Percentiles rank a stretch among this genome's conserved stretches.
phyloP scores from a whole-genome alignment of 1,284 basidiomycete species.

The Pyrrhoderma noxium region DNA sequence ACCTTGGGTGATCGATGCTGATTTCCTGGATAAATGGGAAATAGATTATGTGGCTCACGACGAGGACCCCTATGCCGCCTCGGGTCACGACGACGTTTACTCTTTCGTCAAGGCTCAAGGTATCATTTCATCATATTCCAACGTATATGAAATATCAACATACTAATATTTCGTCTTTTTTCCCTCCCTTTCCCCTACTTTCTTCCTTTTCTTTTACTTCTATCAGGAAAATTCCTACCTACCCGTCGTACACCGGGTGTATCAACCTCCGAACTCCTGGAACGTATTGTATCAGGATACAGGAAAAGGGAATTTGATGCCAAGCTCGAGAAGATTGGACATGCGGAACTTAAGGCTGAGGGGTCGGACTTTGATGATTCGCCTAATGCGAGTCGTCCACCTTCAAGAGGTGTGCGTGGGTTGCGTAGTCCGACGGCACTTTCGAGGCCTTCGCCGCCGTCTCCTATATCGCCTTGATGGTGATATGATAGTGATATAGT shows the following conservation, averaged over 20 bases:
- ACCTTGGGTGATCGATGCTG: constrained; percentile 86
- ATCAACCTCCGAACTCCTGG: constrained; percentile 88
- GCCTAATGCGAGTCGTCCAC: constrained; percentile 11
- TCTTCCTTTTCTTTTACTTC: neutral
- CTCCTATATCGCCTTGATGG: no score
- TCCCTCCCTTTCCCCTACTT: neutral
- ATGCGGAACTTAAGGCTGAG: constrained; percentile 57
- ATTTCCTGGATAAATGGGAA: constrained; percentile 74
- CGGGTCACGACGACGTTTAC: constrained; percentile 82
- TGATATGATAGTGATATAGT: no score
- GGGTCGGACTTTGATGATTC: constrained; percentile 32
- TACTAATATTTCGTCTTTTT: neutral
- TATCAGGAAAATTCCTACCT: constrained; percentile 85
- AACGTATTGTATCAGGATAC: constrained; percentile 82
- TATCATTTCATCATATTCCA: neutral
- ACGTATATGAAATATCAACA: no score
- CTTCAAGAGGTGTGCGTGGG: neutral
- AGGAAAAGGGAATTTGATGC: constrained; percentile 79
- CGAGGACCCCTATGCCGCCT: constrained; percentile 75
- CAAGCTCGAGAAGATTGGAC: constrained; percentile 85
- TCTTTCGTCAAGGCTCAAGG: constrained; percentile 64
- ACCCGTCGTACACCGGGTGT: constrained; percentile 92
- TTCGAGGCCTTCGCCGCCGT: no score
- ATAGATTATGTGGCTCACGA: constrained; percentile 98
- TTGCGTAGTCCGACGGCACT: no score